Base-by-base conservation (phyloP, 139 green algal species). In the Picocystis salinarum region DNA sequence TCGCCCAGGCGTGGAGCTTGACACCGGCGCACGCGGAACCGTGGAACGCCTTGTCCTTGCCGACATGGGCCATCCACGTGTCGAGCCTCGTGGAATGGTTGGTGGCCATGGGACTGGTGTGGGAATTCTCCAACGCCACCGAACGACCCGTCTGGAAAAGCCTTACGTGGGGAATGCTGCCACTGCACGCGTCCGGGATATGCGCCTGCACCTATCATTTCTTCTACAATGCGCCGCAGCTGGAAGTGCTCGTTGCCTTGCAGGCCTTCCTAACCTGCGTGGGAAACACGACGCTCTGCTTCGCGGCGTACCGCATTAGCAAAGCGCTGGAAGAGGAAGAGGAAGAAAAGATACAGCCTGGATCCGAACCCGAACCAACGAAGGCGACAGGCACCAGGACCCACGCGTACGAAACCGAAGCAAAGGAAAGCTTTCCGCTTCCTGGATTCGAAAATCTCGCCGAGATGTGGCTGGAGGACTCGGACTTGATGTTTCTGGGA, bases 1-100 rank as follows among this genome's bases (percentile, higher is more conserved):
- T n/a, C n/a, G n/a, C n/a, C n/a, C n/a, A n/a, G n/a, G n/a, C n/a
- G n/a, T n/a, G n/a, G n/a, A n/a, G n/a, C n/a, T n/a, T n/a, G 31
- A 15, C 31, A 15, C 13, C 31, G 31, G 31, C 13, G 31, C 13
- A 13, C 31, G 31, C 13, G 37, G 88, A 98, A 54, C 88, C 87
- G 0, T 42, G 69, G 15, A 98, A 98, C 41, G 88, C 88, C 0
- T 71, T 98, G 1, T 92, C 75, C 1, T 48, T 98, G n/a, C 87
- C 87, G 2, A 98, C 88, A 0, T 98, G 88, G 88, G 76, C 73
- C 3, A 82, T 98, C n/a, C 88, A 98, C 52, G 64, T 80, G 17
- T 85, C 78, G 9, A 77, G 59, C 24, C 73, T 87, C 0, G 34
- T 71, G 0, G 80, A 92, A 40, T 95, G 85, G 83, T 40, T 68